A percentile compares a stretch with the other conserved stretches of the same genome.
Evolutionary conservation across 768 basidiomycete genomes (phyloP).

Genomic region (Calocera cornea): DNA sequence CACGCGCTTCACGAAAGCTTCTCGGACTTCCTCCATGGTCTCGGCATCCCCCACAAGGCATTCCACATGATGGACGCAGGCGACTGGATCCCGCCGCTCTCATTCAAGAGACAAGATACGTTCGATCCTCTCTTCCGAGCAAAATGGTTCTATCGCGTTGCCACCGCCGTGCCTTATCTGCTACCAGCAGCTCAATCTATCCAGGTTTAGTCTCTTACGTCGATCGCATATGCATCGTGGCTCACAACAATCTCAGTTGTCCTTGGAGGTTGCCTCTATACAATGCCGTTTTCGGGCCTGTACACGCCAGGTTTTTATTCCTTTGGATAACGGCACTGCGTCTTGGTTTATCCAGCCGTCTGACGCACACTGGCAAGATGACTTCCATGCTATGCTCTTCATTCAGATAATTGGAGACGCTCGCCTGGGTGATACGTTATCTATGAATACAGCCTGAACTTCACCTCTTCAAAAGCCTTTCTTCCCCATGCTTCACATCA

Average conservation of each 20-base stretch:
- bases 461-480: no score
- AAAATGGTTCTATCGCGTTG: not conserved
- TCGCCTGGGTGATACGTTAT: not conserved
- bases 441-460: not conserved
- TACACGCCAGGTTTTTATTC: not conserved
- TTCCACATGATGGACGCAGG: not conserved
- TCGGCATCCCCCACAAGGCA: not conserved
- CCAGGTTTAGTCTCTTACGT: not conserved
- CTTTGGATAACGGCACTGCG: not conserved
- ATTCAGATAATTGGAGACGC: not conserved
- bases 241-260: not conserved
- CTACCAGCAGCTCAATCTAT: not conserved
- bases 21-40: not conserved
- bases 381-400: not conserved
- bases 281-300: not conserved
- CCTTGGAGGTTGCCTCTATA: not conserved
- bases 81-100: not conserved
- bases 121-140: not conserved
- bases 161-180: not conserved
- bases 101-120: not conserved
- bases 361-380: not conserved
- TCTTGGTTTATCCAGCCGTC: not conserved
- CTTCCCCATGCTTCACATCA: no score
- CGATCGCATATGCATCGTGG: not conserved
- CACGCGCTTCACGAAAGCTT: not conserved